A percentile compares a stretch with the other conserved stretches of the same genome.
Conservation (phyloP, 805 yeast genomes). For the Wickerhamiella musiphila region DNA sequence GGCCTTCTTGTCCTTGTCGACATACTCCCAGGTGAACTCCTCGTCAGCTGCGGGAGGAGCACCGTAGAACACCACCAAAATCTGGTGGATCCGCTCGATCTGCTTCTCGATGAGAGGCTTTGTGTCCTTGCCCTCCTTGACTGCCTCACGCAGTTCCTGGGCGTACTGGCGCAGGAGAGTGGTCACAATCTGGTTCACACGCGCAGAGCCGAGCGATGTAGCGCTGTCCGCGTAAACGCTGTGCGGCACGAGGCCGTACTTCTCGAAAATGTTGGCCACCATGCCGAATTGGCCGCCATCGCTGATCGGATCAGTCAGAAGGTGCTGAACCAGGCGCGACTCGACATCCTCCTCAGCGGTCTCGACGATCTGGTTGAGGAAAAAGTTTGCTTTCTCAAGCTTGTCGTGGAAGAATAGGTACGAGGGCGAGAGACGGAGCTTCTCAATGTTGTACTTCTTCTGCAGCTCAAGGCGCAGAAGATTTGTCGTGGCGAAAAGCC, state of each 20-base stretch:
- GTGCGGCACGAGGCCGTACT: conserved; percentile 70
- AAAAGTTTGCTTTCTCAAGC: conserved; percentile 68
- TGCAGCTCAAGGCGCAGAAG: conserved; percentile 48
- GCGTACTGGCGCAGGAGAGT: conserved; percentile 68
- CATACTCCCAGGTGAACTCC: conserved; percentile 54
- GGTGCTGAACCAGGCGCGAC: conserved; percentile 50
- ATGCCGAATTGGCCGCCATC: conserved; percentile 87
- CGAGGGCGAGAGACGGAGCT: conserved; percentile 60
- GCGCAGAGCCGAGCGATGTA: conserved; percentile 33
- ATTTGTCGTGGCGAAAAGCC: conserved; percentile 77
- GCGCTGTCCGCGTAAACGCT: conserved; percentile 52
- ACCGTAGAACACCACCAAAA: conserved; percentile 54
- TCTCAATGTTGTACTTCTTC: conserved; percentile 42
- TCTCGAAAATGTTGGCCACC: conserved; percentile 58
- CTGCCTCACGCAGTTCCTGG: conserved; percentile 39
- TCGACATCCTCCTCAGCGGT: conserved; percentile 50
- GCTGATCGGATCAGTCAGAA: conserved; percentile 46
- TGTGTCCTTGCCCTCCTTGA: conserved; percentile 26
- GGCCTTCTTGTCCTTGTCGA: conserved; percentile 44
- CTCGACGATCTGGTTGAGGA: conserved; percentile 57
- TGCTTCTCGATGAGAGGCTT: conserved; percentile 25
- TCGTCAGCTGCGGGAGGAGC: conserved; percentile 62
- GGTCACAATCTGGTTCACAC: conserved; percentile 44
- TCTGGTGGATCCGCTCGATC: conserved; percentile 45
- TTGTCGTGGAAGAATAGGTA: conserved; percentile 74